Evolutionary conservation across 2,329 filamentous ascomycete genomes (phyloP), one percentile per base, ranked within the genome.

Genomic region (Colletotrichum filicis): DNA sequence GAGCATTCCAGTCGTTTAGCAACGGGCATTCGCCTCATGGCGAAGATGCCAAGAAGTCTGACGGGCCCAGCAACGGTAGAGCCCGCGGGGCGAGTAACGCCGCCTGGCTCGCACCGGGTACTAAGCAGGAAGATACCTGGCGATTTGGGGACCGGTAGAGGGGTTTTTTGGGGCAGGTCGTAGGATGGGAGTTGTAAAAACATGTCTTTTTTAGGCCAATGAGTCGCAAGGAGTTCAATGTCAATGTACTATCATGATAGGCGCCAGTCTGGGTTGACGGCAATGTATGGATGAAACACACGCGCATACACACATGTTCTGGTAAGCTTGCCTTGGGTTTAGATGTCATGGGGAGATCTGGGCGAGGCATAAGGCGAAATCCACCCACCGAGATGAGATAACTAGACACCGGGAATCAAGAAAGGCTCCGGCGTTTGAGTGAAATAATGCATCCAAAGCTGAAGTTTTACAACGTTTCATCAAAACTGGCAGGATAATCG

Each of bases 71-170:
- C 26, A 80, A 77, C 73, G 80, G 82, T 3, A 81, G 84, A 49
- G 80, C 81, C 24, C 85, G 87, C 59, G 85, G 84, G 19, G 78
- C 76, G 59, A 87, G 85, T 77, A 87, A 87, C 75, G 85, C 86
- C 32, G 82, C 83, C n/a, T 96, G 94, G 91, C 84, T 97, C 71
- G 89, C 93, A 22, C 92, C 93, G 0, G 94, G 95, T 8, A 97
- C 94, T 1, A 95, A 91, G 79, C 93, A 96, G 81, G 94, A 97
- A 80, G 93, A 95, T 64, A 97, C 94, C 2, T 98, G 95, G 95
- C 82, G 83, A 22, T 72, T 78, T 5, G 81, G 83, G 12, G 85
- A 86, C 68, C 79, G 80, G 19, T 67, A 76, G 24, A 77, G 78
- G 8, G 28, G 28, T 7, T 30, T 30, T 2, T 26, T 26, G 77